phyloP scores from a whole-genome alignment of 805 yeast genomes.

The Candida coquimbonensis region DNA sequence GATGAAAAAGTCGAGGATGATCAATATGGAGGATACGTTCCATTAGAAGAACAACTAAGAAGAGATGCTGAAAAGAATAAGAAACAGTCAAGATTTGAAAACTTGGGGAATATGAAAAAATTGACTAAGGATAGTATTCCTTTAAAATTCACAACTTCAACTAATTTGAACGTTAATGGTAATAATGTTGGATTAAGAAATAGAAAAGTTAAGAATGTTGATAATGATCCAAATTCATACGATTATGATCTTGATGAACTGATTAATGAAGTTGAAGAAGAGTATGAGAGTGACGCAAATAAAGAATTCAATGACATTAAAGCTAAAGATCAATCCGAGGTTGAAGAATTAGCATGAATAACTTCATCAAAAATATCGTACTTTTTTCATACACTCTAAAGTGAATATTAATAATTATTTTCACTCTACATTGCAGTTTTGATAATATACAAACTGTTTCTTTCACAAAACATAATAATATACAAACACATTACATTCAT shows the following conservation, averaged over 20 bases:
- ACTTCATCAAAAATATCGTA: no score
- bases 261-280: slow-evolving; percentile 14
- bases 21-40: slow-evolving; percentile 14
- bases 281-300: slow-evolving; percentile 11
- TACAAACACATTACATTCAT: not conserved
- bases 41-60: slow-evolving; percentile 19
- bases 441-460: not conserved
- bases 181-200: slow-evolving; percentile 6
- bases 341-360: slow-evolving; percentile 18
- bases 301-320: slow-evolving; percentile 10
- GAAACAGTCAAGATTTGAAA: slow-evolving; percentile 7
- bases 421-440: no score
- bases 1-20: not conserved
- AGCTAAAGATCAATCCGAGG: slow-evolving; percentile 12
- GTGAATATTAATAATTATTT: no score
- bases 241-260: slow-evolving; percentile 24
- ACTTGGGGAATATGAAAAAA: slow-evolving; percentile 9
- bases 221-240: slow-evolving; percentile 19
- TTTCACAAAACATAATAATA: not conserved
- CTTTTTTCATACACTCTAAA: no score
- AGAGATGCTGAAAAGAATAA: slow-evolving; percentile 7
- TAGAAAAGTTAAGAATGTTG: slow-evolving; percentile 12
- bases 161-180: not conserved
- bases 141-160: slow-evolving; percentile 12
- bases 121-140: slow-evolving; percentile 19